Conservation (phyloP, 106 monocot species). For the Vanilla planifolia region DNA sequence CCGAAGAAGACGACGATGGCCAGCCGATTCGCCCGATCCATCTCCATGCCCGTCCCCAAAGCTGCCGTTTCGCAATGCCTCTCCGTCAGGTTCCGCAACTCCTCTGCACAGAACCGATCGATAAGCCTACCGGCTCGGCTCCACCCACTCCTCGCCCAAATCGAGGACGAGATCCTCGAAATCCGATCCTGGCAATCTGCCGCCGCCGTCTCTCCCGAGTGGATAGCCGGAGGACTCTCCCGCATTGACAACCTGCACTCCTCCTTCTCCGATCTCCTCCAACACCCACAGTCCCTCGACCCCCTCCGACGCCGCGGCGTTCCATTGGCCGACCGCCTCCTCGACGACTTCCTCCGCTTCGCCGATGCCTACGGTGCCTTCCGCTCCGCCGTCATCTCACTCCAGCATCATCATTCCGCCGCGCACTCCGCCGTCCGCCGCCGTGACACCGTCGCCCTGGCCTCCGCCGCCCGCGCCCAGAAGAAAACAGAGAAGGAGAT, state of each 20-base stretch:
- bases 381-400: slow-evolving; percentile 20
- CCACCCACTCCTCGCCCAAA: slow-evolving; percentile 56
- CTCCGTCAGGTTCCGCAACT: not conserved
- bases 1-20: slow-evolving; percentile 9
- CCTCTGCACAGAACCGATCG: slow-evolving; percentile 16
- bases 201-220: slow-evolving; percentile 3
- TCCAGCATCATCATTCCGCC: slow-evolving; percentile 25
- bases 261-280: slow-evolving; percentile 52
- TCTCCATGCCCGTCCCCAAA: slow-evolving; percentile 14
- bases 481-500: slow-evolving; percentile 58
- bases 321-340: slow-evolving; percentile 26
- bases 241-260: slow-evolving; percentile 39
- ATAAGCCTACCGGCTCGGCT: slow-evolving; percentile 65
- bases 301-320: slow-evolving; percentile 23
- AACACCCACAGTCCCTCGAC: slow-evolving; percentile 42
- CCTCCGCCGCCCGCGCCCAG: slow-evolving; percentile 21
- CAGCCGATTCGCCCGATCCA: slow-evolving; percentile 6
- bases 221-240: slow-evolving; percentile 33
- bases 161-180: slow-evolving; percentile 37
- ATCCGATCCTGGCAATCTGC: slow-evolving; percentile 28
- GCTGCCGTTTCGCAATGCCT: not conserved
- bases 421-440: slow-evolving; percentile 39
- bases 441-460: slow-evolving; percentile 25
- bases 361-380: slow-evolving; percentile 56
- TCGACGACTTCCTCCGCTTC: slow-evolving; percentile 64